These are phyloP conservation scores for Colletotrichum plurivorum DNA, from an alignment of 2,329 filamentous ascomycete genomes.

Conservation along the genomic window DNA sequence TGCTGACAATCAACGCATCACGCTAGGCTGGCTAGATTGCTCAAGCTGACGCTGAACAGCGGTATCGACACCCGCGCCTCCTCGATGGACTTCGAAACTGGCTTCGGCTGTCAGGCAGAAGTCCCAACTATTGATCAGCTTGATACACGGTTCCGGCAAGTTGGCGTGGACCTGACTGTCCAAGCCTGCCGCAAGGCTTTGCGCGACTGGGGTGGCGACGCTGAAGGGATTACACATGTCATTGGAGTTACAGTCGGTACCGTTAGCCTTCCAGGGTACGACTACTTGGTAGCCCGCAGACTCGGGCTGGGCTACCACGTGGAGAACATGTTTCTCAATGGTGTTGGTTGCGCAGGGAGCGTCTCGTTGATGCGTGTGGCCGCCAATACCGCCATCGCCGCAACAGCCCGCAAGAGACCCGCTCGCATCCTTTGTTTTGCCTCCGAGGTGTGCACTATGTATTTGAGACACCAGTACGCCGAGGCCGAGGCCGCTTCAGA, in stretches of 20 bases:
- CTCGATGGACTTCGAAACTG: conserved; percentile 11
- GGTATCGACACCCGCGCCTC: conserved; percentile 18
- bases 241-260: conserved; percentile 55
- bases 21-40: conserved; percentile 8
- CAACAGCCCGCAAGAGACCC: conserved; percentile 38
- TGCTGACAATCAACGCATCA: background rate
- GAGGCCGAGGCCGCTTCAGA: conserved; percentile 42
- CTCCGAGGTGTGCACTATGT: conserved; percentile 44
- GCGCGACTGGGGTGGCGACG: conserved; percentile 44
- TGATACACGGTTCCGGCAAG: conserved; percentile 46
- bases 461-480: conserved; percentile 39
- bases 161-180: conserved; percentile 48
- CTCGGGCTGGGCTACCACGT: conserved; percentile 48
- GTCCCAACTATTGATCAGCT: conserved; percentile 45
- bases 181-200: conserved; percentile 51
- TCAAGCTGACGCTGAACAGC: conserved; percentile 15
- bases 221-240: conserved; percentile 51
- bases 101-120: conserved; percentile 16
- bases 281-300: conserved; percentile 51
- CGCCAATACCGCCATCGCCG: conserved; percentile 40
- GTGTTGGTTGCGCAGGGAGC: conserved; percentile 56
- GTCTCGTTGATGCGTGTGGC: conserved; percentile 47
- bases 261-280: conserved; percentile 54
- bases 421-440: conserved; percentile 45
- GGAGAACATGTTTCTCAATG: conserved; percentile 51